A percentile compares a stretch with the other conserved stretches of the same genome.
phyloP scores from a whole-genome alignment of 192 early-diverging fungal genomes.

The Funneliformis mosseae region DNA sequence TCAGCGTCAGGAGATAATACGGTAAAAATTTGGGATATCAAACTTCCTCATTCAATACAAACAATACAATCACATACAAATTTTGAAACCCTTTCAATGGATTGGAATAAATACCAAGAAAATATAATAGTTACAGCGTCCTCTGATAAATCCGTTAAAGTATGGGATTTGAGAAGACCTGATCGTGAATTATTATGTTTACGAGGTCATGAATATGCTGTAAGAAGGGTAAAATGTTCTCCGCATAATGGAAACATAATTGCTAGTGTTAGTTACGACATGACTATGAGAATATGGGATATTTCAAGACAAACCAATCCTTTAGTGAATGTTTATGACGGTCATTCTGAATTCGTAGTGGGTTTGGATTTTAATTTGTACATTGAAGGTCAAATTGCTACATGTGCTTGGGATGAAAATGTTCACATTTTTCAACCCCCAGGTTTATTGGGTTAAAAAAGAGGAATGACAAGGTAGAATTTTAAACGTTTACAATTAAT shows the following conservation, averaged over 20 bases:
- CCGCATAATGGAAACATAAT: constrained; percentile 84
- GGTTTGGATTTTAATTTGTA: constrained; percentile 94
- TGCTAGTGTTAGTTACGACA: constrained; percentile 90
- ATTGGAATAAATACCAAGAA: constrained; percentile 97
- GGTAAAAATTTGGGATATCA: constrained; percentile 89
- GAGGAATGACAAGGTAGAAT: background rate
- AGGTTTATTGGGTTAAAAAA: no score
- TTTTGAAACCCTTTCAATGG: constrained; percentile 86
- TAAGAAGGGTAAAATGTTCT: constrained; percentile 88
- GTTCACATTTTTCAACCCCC: constrained; percentile 55
- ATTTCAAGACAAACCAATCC: constrained; percentile 49
- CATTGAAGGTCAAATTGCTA: constrained; percentile 82
- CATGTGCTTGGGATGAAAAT: constrained; percentile 95
- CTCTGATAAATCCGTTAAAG: constrained; percentile 85
- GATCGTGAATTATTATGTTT: constrained; percentile 73
- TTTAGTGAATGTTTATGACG: constrained; percentile 73
- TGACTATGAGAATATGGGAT: constrained; percentile 97
- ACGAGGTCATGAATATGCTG: constrained; percentile 90
- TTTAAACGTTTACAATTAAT: no score
- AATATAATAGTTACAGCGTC: constrained; percentile 84
- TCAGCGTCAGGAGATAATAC: constrained; percentile 91
- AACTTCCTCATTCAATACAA: constrained; percentile 63
- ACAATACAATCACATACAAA: constrained; percentile 74
- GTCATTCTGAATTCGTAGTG: constrained; percentile 95
- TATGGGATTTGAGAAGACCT: constrained; percentile 89